Evolutionary conservation across 1,139 yeast species (phyloP), one percentile per base, ranked within the genome.

Genomic region (Pichia sp.): DNA sequence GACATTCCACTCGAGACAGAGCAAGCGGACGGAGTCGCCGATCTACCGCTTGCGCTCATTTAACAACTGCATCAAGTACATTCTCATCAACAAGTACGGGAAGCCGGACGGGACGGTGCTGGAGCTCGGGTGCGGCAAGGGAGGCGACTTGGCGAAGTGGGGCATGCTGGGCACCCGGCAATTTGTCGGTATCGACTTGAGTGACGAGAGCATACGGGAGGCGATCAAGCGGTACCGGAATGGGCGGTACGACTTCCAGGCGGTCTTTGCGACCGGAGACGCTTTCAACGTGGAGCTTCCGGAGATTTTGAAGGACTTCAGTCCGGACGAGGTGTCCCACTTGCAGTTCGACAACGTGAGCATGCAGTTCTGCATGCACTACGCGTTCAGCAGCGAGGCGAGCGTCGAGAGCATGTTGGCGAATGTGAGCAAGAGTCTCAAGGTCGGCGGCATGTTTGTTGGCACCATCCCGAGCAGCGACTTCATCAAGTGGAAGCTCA

Each of bases 391-490:
- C 63, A 78, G 86, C 2, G 97, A 92, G 67, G 82, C 78, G 43
- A 87, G 89, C 59, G 93, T 90, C 1, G 78, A 90, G 58, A 80
- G 78, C 47, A 74, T 93, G 62, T 73, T 93, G 55, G 77, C 79
- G 42, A 95, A 93, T 66, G 87, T 95, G 3, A 77, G 96, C 2
- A 77, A 83, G 57, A 84, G 93, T 0, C 76, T 93, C 57, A 80
- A 80, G 62, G 75, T 84, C 1, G 98, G 97, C 1, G 98, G 99
- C 0, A 76, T 77, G 53, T 92, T 95, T 65, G 80, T 93, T 57
- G 99, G 98, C 1, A 95, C 99, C 0, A 89, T 92, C 46, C 99
- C 99, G 1, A 90, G 93, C 53, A 84, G 95, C 2, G 97, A 90
- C 67, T 87, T 85, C 62, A 87, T 92, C 51, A 78, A 81, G 56